Percentiles rank a stretch among this genome's conserved stretches.
Evolutionary conservation across 1,284 basidiomycete genomes (phyloP).

Genomic region (Neotropicomus parvogracilis): DNA sequence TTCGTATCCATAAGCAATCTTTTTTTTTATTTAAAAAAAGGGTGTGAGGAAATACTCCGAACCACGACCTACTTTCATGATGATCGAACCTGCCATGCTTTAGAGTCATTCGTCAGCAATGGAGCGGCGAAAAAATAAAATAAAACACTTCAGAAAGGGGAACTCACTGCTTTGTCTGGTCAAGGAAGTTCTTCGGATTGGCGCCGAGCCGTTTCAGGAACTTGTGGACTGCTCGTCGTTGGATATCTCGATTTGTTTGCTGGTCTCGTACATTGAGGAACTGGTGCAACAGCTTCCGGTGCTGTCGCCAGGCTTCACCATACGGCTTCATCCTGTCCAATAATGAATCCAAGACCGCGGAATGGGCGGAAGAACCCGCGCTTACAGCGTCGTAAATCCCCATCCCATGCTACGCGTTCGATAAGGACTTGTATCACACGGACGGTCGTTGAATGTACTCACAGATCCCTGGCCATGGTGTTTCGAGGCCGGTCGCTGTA

Average conservation of each 20-base stretch:
- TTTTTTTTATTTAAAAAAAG: neutral
- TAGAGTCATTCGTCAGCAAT: neutral
- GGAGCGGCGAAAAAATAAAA: too few relatives aligned
- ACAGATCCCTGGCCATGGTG: conserved; percentile 5
- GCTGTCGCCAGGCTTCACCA: conserved; percentile 4
- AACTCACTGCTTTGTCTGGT: conserved; percentile 5
- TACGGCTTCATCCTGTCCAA: conserved; percentile 5
- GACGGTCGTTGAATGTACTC: neutral
- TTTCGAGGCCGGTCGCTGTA: conserved; percentile 7
- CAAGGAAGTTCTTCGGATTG: neutral
- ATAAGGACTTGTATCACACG: neutral
- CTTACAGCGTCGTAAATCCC: conserved; percentile 4
- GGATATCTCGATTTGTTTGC: neutral
- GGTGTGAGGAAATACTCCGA: too few relatives aligned
- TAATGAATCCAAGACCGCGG: neutral
- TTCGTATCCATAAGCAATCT: conserved; percentile 5
- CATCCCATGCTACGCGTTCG: neutral
- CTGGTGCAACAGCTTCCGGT: conserved; percentile 7
- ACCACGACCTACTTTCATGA: conserved; percentile 1
- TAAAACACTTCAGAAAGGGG: too few relatives aligned
- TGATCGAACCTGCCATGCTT: conserved; percentile 4
- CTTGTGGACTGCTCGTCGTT: neutral
- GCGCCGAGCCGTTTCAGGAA: neutral
- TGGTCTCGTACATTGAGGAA: conserved; percentile 4
- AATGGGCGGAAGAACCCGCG: neutral